A percentile compares a stretch with the other conserved stretches of the same genome.
These are phyloP conservation scores for Themeda triandra DNA, from an alignment of 176 grass and related monocot genomes.

Conservation along the genomic window DNA sequence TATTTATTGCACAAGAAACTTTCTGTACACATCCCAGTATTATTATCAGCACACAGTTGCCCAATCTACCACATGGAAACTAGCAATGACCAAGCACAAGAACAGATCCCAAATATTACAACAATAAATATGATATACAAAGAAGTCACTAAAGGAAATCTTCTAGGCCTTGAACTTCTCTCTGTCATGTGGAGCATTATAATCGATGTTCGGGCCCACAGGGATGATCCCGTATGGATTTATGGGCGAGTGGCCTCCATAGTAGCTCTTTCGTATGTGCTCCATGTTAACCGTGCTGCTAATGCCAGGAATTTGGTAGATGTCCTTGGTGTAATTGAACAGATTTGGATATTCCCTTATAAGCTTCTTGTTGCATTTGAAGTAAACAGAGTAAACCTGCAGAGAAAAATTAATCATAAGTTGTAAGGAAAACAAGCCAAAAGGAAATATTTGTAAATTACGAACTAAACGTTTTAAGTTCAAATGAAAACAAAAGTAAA, in stretches of 20 bases:
- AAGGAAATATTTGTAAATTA: background rate
- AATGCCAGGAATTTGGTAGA: constrained; percentile 76
- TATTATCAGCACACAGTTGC: background rate
- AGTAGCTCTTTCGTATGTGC: constrained; percentile 89
- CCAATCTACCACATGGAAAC: no score
- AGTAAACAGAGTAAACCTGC: constrained; percentile 87
- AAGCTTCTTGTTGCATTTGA: constrained; percentile 96
- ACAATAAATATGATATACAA: background rate
- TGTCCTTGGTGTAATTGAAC: constrained; percentile 94
- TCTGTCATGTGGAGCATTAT: constrained; percentile 72
- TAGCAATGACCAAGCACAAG: no score
- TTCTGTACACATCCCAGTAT: background rate
- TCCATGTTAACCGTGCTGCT: constrained; percentile 73
- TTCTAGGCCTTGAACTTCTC: constrained; percentile 42
- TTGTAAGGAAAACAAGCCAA: background rate
- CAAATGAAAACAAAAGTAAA: background rate
- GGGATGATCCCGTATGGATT: constrained; percentile 76
- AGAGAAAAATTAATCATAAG: background rate
- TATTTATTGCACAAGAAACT: background rate
- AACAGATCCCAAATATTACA: background rate
- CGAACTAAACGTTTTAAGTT: background rate
- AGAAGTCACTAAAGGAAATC: background rate
- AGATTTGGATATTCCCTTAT: constrained; percentile 76
- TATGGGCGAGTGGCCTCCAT: constrained; percentile 80
- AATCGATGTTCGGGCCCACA: constrained; percentile 62